Evolutionary conservation across 768 basidiomycete species (phyloP).

Genomic region (Boletus vinaceobasis): DNA sequence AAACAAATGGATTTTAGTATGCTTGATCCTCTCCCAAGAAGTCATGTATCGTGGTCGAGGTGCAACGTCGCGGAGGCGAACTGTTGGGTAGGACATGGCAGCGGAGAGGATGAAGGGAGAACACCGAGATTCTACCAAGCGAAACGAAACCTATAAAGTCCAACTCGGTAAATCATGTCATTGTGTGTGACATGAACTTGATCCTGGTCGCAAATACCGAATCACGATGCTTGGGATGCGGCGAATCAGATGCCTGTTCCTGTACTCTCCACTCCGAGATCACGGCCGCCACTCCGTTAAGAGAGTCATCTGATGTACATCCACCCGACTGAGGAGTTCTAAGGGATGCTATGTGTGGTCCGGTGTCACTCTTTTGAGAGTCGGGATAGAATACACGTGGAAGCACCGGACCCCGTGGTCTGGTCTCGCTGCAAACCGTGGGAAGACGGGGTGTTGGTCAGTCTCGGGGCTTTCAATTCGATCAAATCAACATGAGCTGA

Average conservation of each 20-base stretch:
- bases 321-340: not conserved
- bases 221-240: not conserved
- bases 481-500: too few species aligned
- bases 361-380: not conserved
- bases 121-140: not conserved
- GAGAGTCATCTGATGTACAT: not conserved
- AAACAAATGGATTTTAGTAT: constrained; percentile 47
- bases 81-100: constrained; percentile 24
- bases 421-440: too few species aligned
- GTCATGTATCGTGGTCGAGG: constrained; percentile 38
- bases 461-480: too few species aligned
- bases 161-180: not conserved
- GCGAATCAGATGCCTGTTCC: constrained; percentile 2
- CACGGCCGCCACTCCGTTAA: not conserved
- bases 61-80: constrained; percentile 43
- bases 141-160: constrained; percentile 5
- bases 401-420: too few species aligned
- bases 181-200: not conserved
- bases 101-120: not conserved
- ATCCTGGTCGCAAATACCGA: not conserved
- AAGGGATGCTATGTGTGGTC: not conserved
- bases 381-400: too few species aligned
- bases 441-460: too few species aligned
- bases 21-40: constrained; percentile 50
- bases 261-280: not conserved